Conservation (phyloP, 495 filamentous ascomycete species). For the Podospora pseudoanserina region DNA sequence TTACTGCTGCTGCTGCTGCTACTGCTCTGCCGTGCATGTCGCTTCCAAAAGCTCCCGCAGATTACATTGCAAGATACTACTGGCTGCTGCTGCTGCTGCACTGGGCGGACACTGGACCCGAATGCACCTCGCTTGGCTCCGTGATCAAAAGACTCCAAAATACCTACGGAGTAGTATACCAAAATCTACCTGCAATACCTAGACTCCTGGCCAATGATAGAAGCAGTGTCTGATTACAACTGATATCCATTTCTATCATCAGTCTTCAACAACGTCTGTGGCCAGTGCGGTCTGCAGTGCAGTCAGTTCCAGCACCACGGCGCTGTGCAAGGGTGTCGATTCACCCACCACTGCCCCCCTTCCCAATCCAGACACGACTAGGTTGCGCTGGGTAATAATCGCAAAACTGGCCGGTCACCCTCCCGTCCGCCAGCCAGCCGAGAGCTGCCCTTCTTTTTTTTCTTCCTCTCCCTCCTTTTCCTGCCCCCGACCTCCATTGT, state of each 20-base stretch:
- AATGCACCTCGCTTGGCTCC: too few relatives aligned
- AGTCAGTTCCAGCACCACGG: background rate
- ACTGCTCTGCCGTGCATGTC: too few relatives aligned
- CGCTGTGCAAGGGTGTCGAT: background rate
- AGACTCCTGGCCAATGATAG: too few relatives aligned
- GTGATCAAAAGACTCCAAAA: too few relatives aligned
- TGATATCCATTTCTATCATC: background rate
- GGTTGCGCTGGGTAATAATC: slow-evolving; percentile 29
- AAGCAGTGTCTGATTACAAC: background rate
- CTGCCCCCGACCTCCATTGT: background rate
- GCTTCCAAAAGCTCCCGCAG: too few relatives aligned
- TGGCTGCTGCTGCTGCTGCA: too few relatives aligned
- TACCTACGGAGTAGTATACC: too few relatives aligned
- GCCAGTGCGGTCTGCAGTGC: background rate
- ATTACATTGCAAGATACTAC: too few relatives aligned
- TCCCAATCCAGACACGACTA: slow-evolving; percentile 8
- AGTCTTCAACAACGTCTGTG: background rate
- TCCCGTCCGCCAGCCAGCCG: slow-evolving; percentile 19
- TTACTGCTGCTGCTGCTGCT: too few relatives aligned
- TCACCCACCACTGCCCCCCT: slow-evolving; percentile 7
- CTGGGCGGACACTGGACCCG: too few relatives aligned
- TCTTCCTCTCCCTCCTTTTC: slow-evolving; percentile 13
- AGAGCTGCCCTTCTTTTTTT: slow-evolving; percentile 20
- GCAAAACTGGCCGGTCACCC: slow-evolving; percentile 27
- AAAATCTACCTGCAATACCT: too few relatives aligned